phyloP scores from a whole-genome alignment of 2,329 filamentous ascomycete species.

The Exophiala mesophila region DNA sequence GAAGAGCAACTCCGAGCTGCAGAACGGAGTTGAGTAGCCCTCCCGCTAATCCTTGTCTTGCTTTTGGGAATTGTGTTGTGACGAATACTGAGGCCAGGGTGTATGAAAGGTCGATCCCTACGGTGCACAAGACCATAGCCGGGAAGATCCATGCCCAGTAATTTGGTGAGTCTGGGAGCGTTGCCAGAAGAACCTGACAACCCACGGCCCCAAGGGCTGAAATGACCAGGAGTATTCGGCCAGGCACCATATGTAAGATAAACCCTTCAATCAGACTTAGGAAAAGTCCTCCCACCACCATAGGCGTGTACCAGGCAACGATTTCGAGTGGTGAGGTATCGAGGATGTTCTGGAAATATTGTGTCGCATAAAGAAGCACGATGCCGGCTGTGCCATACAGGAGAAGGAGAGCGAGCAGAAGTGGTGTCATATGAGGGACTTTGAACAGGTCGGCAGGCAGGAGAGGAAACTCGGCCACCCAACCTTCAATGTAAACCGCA shows the following conservation, averaged over 20 bases:
- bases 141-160: constrained; percentile 75
- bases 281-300: constrained; percentile 63
- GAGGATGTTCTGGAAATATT: constrained; percentile 63
- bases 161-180: constrained; percentile 52
- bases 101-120: constrained; percentile 71
- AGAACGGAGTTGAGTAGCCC: constrained; percentile 66
- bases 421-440: constrained; percentile 62
- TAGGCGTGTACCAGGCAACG: constrained; percentile 64
- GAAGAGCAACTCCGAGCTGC: constrained; percentile 67
- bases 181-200: constrained; percentile 58
- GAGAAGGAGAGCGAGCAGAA: constrained; percentile 59
- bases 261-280: constrained; percentile 60
- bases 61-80: constrained; percentile 63
- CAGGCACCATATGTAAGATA: constrained; percentile 62
- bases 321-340: constrained; percentile 56
- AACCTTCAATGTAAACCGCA: constrained; percentile 67
- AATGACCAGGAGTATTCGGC: constrained; percentile 58
- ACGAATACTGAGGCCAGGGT: constrained; percentile 74
- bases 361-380: constrained; percentile 64
- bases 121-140: constrained; percentile 55
- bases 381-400: constrained; percentile 65
- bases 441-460: constrained; percentile 65
- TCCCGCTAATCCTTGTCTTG: constrained; percentile 66
- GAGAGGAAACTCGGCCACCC: constrained; percentile 63
- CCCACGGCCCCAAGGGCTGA: constrained; percentile 57